Conservation (phyloP, 352 stramenopile species). For the Hyaloperonospora arabidopsidis region DNA sequence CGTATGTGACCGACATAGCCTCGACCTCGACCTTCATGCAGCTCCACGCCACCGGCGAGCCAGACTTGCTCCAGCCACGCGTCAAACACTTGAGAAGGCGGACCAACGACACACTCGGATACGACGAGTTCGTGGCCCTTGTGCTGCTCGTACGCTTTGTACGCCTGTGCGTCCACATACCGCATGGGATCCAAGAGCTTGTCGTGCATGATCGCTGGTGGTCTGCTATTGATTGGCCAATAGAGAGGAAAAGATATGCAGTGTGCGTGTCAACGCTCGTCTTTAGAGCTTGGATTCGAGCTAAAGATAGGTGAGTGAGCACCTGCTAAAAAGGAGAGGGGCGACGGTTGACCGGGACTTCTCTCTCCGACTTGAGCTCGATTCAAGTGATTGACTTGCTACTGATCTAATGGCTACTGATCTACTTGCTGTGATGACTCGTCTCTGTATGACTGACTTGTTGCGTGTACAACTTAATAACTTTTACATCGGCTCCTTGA, state of each 20-base stretch:
- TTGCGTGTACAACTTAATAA: no score
- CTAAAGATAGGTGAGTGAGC: no score
- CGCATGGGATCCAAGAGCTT: slow-evolving; percentile 25
- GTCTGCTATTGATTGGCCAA: slow-evolving; percentile 19
- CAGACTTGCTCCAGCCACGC: slow-evolving; percentile 54
- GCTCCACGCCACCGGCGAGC: slow-evolving; percentile 28
- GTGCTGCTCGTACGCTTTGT: slow-evolving; percentile 37
- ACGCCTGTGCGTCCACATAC: slow-evolving; percentile 33
- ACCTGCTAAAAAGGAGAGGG: no score
- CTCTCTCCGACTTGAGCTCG: no score
- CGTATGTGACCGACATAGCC: slow-evolving; percentile 52
- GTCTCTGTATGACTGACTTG: no score
- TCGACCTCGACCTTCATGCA: slow-evolving; percentile 40
- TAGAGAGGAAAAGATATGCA: slow-evolving; percentile 25
- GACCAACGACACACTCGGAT: slow-evolving; percentile 40
- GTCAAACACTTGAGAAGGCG: slow-evolving; percentile 50
- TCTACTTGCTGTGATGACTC: no score
- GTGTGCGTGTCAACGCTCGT: no score
- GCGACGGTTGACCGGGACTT: no score
- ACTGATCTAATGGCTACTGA: no score
- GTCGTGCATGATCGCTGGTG: slow-evolving; percentile 10
- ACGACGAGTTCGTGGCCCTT: slow-evolving; percentile 57
- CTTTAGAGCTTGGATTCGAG: no score
- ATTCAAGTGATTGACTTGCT: no score
- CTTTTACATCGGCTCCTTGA: slow-evolving; percentile 26